Evolutionary conservation across 202 grass and related monocot genomes (phyloP), one percentile per base, ranked within the genome.

Genomic region (Setaria italica): DNA sequence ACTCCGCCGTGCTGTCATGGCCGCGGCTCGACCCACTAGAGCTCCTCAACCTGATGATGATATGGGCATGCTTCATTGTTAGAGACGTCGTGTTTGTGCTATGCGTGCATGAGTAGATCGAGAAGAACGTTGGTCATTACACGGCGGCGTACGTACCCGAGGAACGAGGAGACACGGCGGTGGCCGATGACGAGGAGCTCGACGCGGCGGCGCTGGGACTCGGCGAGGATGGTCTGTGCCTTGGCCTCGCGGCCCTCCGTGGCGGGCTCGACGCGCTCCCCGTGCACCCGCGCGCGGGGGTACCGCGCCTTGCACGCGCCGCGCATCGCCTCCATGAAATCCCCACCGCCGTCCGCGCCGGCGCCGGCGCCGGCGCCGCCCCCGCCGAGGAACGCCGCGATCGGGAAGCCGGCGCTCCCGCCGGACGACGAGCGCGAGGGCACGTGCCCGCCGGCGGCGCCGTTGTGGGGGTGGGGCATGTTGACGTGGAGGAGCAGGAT

Each of bases 171-270:
- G 76, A 72, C 80, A 35, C 93, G 85, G 53, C 91, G 85, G 53
- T 94, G 93, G 41, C 91, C 91, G 59, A 98, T 88, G 74, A 95
- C 89, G 83, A 98, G 88, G 66, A 98, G 86, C 77, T 98, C 95
- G 62, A 94, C 89, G 50, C 88, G 67, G 25, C 81, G 80, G 45
- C 83, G 30, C 72, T 89, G 85, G 6, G 89, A 83, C 78, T 92
- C 86, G 12, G 84, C 77, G 15, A 98, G 91, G 75, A 98, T 95
- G 34, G 86, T 89, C 59, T 87, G 79, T 12, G 95, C 93, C 89
- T 98, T 98, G 71, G 86, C 93, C 80, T 89, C 89, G 7, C 92
- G 89, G 21, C 92, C 84, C 78, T 85, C 87, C 69, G 86, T 94
- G 47, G 90, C 93, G 70, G 86, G 92, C 81, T 90, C 92, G 29